A percentile compares a stretch with the other conserved stretches of the same genome.
Conservation (phyloP, 306 rosid genomes). For the Spatholobus suberectus region DNA sequence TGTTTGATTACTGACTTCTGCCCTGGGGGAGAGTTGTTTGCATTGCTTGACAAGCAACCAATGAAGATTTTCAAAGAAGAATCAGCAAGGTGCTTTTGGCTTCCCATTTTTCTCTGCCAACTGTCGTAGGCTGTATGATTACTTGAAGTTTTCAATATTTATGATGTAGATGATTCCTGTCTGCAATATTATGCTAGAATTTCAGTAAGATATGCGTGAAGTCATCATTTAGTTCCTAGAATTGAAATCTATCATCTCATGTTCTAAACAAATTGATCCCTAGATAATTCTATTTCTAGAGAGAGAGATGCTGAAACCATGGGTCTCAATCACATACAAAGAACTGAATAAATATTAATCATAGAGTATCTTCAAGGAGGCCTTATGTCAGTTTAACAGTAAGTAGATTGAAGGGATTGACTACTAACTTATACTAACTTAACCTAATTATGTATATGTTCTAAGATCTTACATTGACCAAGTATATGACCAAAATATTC, state of each 20-base stretch:
- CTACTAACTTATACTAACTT: background rate
- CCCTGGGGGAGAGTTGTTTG: constrained; percentile 92
- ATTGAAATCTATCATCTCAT: constrained; percentile 17
- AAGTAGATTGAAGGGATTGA: background rate
- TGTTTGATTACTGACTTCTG: constrained; percentile 94
- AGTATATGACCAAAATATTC: background rate
- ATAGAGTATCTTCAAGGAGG: background rate
- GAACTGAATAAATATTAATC: background rate
- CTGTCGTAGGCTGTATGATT: background rate
- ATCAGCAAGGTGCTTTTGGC: constrained; percentile 72
- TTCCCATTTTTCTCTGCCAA: background rate
- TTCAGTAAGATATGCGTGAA: background rate
- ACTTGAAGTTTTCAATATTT: constrained; percentile 5
- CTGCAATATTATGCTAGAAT: background rate
- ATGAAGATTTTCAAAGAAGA: constrained; percentile 90
- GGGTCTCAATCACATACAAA: background rate
- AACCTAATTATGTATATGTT: background rate
- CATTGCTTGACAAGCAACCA: constrained; percentile 92
- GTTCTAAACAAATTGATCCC: constrained; percentile 17
- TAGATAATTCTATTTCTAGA: background rate
- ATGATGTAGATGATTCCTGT: background rate
- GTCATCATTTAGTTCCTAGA: background rate
- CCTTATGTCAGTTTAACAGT: background rate
- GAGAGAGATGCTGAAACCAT: background rate
- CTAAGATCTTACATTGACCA: background rate